Conservation (phyloP, 2,329 filamentous ascomycete species). For the Microdochium trichocladiopsis region DNA sequence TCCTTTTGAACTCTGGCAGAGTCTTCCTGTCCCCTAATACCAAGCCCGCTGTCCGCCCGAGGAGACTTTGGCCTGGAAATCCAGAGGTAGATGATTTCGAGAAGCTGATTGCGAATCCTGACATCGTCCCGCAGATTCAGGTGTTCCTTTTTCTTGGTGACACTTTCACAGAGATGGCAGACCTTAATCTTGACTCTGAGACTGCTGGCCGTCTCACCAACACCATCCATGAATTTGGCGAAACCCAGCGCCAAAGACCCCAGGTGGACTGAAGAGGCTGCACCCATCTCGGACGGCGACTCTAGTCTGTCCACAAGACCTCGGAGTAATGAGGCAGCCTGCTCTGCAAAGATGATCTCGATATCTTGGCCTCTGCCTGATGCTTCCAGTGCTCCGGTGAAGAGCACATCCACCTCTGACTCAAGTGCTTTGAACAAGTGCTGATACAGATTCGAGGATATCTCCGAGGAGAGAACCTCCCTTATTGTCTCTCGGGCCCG, state of each 20-base stretch:
- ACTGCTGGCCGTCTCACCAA: slow-evolving; percentile 46
- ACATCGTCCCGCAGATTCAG: slow-evolving; percentile 63
- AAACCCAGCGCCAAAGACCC: slow-evolving; percentile 58
- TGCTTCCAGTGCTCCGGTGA: slow-evolving; percentile 46
- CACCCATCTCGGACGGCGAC: slow-evolving; percentile 53
- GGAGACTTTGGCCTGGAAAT: slow-evolving; percentile 54
- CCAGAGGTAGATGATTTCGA: slow-evolving; percentile 64
- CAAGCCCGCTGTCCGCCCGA: slow-evolving; percentile 30
- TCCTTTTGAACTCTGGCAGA: slow-evolving; percentile 52
- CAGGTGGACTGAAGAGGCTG: slow-evolving; percentile 56
- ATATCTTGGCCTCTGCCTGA: slow-evolving; percentile 47
- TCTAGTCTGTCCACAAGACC: slow-evolving; percentile 58
- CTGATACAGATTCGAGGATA: slow-evolving; percentile 54
- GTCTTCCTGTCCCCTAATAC: slow-evolving; percentile 47
- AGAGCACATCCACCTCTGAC: slow-evolving; percentile 55
- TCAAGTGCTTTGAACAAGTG: slow-evolving; percentile 60
- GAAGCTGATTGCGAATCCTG: slow-evolving; percentile 59
- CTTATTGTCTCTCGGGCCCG: slow-evolving; percentile 60
- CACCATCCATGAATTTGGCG: slow-evolving; percentile 57
- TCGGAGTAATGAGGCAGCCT: slow-evolving; percentile 56
- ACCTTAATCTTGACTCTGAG: slow-evolving; percentile 62
- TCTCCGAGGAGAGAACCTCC: slow-evolving; percentile 59
- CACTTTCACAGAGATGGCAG: slow-evolving; percentile 58
- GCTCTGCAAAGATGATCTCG: slow-evolving; percentile 60
- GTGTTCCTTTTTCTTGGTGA: slow-evolving; percentile 60